These are phyloP conservation scores for Bothriochloa decipiens DNA, from an alignment of 176 grass and related monocot species.

Conservation along the genomic window DNA sequence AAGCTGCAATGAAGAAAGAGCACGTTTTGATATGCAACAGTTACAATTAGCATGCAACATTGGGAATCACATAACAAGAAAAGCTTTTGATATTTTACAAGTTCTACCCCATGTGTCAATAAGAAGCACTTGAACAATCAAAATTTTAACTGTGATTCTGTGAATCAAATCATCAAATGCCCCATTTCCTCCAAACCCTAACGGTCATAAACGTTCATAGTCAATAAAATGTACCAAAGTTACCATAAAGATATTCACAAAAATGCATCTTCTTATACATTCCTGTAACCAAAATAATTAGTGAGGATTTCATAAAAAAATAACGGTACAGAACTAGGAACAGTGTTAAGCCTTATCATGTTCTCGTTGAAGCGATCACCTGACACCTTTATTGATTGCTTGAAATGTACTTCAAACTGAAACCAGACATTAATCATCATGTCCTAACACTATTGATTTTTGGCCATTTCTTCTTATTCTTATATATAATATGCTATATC, in stretches of 20 bases:
- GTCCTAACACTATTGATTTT: neutral
- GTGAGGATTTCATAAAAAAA: neutral
- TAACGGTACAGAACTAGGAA: neutral
- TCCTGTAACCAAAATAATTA: neutral
- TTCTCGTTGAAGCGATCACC: neutral
- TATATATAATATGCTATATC: neutral
- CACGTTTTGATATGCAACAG: no score
- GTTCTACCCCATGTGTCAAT: neutral
- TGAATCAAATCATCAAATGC: conserved; percentile 22
- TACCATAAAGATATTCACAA: neutral
- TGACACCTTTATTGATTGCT: neutral
- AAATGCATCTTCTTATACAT: neutral
- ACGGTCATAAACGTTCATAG: neutral
- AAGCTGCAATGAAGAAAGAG: no score
- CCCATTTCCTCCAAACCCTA: conserved; percentile 16
- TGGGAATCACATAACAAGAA: neutral
- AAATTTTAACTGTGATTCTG: neutral
- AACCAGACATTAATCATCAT: neutral
- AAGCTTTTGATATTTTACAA: neutral
- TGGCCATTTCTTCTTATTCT: neutral
- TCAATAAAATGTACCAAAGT: neutral
- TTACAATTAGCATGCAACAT: neutral
- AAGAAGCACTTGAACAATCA: neutral
- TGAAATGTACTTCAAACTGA: neutral
- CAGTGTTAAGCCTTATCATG: conserved; percentile 2